Conservation (phyloP, 2,329 filamentous ascomycete genomes). For the Colletotrichum tanaceti region DNA sequence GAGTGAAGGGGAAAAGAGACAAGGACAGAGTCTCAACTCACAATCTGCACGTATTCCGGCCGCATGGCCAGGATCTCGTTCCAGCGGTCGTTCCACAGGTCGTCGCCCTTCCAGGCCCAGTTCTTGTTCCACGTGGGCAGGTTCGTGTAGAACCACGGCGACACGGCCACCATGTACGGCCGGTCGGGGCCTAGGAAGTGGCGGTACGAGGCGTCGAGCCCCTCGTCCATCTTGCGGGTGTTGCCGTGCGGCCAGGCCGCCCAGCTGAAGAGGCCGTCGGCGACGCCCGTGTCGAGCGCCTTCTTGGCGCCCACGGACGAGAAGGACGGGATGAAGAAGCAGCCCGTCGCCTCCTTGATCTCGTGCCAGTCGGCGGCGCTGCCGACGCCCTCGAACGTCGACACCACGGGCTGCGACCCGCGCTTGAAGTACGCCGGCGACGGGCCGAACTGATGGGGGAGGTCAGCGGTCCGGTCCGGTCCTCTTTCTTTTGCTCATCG, state of each 20-base stretch:
- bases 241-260: conserved; percentile 51
- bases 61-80: conserved; percentile 60
- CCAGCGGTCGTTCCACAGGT: conserved; percentile 71
- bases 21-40: conserved; percentile 52
- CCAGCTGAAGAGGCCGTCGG: conserved; percentile 54
- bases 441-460: conserved; percentile 1
- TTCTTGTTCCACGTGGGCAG: conserved; percentile 67
- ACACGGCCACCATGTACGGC: conserved; percentile 64
- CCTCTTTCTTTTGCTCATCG: too few relatives aligned
- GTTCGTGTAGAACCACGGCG: conserved; percentile 71
- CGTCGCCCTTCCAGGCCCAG: conserved; percentile 71
- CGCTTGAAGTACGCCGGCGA: conserved; percentile 41
- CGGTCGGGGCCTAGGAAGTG: conserved; percentile 28
- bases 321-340: conserved; percentile 61
- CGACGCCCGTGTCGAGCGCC: conserved; percentile 41
- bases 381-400: conserved; percentile 58
- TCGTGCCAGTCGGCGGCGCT: conserved; percentile 55
- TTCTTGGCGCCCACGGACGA: conserved; percentile 51
- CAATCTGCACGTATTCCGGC: conserved; percentile 59
- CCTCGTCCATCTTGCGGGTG: conserved; percentile 38
- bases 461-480: conserved; percentile 3
- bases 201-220: conserved; percentile 42
- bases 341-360: conserved; percentile 54
- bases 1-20: too few relatives aligned
- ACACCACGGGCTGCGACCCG: conserved; percentile 50